phyloP scores from a whole-genome alignment of 2,329 filamentous ascomycete species.

The Furcasterigmium furcatum region DNA sequence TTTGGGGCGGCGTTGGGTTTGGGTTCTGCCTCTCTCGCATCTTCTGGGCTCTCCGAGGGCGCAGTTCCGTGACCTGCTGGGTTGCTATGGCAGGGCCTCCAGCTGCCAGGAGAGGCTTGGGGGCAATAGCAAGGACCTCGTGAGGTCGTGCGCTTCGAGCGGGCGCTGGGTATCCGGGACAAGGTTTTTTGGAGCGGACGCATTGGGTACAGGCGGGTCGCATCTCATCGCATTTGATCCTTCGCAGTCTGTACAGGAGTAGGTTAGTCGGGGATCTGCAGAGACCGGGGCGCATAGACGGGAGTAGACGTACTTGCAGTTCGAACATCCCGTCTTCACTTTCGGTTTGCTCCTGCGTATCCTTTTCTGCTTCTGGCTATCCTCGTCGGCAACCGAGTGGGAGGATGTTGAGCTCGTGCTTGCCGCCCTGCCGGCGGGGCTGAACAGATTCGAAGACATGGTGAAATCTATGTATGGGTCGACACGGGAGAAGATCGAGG shows the following conservation, averaged over 20 bases:
- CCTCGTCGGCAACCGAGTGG: constrained; percentile 4
- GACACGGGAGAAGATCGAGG: neutral
- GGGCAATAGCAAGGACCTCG: constrained; percentile 47
- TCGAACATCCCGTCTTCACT: constrained; percentile 64
- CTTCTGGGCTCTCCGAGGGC: constrained; percentile 10
- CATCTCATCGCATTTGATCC: constrained; percentile 65
- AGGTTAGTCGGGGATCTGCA: constrained; percentile 15
- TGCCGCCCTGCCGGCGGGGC: neutral
- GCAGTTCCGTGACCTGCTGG: constrained; percentile 13
- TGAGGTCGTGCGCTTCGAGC: constrained; percentile 41
- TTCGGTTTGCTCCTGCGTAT: constrained; percentile 55
- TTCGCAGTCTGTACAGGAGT: constrained; percentile 43
- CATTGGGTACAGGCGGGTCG: constrained; percentile 60
- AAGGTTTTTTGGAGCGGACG: constrained; percentile 53
- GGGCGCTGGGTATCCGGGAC: constrained; percentile 60
- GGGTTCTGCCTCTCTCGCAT: constrained; percentile 5
- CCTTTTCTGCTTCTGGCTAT: constrained; percentile 31
- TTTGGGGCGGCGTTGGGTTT: constrained; percentile 26
- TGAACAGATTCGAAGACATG: neutral
- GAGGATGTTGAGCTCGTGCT: constrained; percentile 7
- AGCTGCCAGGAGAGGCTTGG: constrained; percentile 34
- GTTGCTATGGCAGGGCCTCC: constrained; percentile 12
- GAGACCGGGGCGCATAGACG: constrained; percentile 4
- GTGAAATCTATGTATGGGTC: neutral
- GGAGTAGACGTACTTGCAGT: constrained; percentile 60